Evolutionary conservation across 352 stramenopile genomes (phyloP), one percentile per base, ranked within the genome.

Genomic region (Pythium aristosporum): DNA sequence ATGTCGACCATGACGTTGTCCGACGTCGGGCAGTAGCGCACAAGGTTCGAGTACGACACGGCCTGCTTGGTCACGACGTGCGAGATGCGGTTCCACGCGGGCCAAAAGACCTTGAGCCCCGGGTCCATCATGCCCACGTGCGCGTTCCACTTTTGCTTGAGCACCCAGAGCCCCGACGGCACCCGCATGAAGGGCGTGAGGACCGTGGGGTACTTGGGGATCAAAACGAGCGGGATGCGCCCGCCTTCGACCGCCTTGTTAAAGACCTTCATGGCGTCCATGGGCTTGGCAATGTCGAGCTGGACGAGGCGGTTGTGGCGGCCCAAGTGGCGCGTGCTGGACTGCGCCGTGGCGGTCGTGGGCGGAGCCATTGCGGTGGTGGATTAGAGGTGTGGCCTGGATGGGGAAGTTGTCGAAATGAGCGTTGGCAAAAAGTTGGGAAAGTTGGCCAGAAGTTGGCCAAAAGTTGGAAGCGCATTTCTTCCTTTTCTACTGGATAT

Each of bases 1-100:
- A 96, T 91, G 58, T 94, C 75, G 20, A 94, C 80, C 85, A 96
- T 94, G 15, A 96, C 85, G 54, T 94, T 96, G 69, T 96, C 86
- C 10, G 73, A 79, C 12, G 87, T 96, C 12, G 85, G 83, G 55
- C 85, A 94, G 46, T 79, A 82, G 18, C 68, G 75, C 42, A 92
- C 81, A 1, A 77, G 76, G 48, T 88, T 91, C 39, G 78, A 86
- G 63, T 92, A 96, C 20, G 85, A 87, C 41, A 96, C 85, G 0
- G 85, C 85, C 50, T 93, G 85, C 71, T 92, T 91, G 39, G 87
- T 94, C 10, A 96, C 84, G 28, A 96, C 89, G 71, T 96, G 87
- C 32, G 85, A 94, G 58, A 96, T 81, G 67, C 87, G 79, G 66
- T 90, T 78, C 82, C 82, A 94, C 37, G 76, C 62, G 10, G 87